Base-by-base conservation (phyloP, 2,329 filamentous ascomycete species). In the Huntiella abstrusa region DNA sequence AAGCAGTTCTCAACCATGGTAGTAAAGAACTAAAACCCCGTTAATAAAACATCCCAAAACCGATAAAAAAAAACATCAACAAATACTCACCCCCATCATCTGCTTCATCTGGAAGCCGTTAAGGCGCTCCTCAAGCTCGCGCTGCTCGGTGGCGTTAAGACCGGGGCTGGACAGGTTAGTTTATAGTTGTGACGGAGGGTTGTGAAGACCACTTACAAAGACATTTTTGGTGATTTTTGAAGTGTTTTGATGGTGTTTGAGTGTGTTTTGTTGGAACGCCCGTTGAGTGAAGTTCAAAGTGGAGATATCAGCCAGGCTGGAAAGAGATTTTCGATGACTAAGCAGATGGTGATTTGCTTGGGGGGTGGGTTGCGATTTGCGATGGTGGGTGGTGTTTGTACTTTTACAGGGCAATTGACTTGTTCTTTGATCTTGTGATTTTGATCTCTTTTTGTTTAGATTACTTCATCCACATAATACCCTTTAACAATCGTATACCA, bases 31-130 rank as follows among this genome's bases (percentile, higher is more conserved):
- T 75, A 54, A 51, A 51, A 28, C 40, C 52, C 37, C 3, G 37
- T 42, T 35, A 28, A 36, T 41, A 28, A 43, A 36, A 28, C 7
- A 7, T 28, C 7, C 8, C 22, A 3, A 28, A 7, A 28, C 22
- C 5, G 4, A 28, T 7, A 5, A 28, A 28, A 16, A 5, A 8
- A 28, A 16, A 19, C 5, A 12, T 15, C 6, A 17, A 15, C 17
- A 45, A 11, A 33, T 19, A 71, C 84, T 56, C 73, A 96, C 91
- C 58, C 77, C 83, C 80, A 96, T 94, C 62, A 98, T 96, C 62
- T 96, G 88, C 69, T 94, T 94, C 73, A 98, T 84, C 68, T 98
- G 91, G 67, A 91, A 92, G 68, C 83, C 83, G 70, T 96, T 86
- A 76, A 98, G 87, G 65, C 91, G 85, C 67, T 76, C 68, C 66